phyloP scores from a whole-genome alignment of 1,284 basidiomycete genomes.

The Ustilago crameri region DNA sequence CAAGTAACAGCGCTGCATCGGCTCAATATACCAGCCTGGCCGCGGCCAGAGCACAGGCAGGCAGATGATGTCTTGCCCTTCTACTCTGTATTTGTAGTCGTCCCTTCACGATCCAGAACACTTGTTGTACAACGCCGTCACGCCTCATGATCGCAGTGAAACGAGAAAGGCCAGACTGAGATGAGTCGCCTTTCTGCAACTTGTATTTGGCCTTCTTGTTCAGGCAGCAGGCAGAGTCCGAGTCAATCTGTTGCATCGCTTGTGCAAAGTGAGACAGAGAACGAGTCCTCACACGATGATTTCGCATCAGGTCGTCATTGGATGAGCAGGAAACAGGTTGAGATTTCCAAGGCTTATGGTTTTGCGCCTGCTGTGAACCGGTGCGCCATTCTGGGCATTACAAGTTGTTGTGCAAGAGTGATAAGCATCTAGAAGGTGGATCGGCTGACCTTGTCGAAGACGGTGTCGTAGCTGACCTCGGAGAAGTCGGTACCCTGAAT shows the following conservation, averaged over 20 bases:
- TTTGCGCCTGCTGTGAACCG: not conserved
- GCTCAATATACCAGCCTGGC: conserved; percentile 5
- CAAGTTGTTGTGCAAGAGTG: not conserved
- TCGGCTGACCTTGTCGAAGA: conserved; percentile 30
- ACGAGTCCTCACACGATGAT: no score
- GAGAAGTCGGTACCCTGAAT: conserved; percentile 86
- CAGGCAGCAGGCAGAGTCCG: no score
- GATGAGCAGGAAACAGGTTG: not conserved
- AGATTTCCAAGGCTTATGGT: not conserved
- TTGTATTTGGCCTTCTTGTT: no score
- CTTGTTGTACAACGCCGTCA: no score
- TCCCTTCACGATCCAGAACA: no score
- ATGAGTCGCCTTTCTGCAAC: no score
- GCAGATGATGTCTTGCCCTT: not conserved
- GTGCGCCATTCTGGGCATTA: not conserved
- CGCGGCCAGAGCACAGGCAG: not conserved
- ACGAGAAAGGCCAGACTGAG: no score
- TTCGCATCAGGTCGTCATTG: conserved; percentile 1
- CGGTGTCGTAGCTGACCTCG: conserved; percentile 80
- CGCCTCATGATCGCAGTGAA: no score
- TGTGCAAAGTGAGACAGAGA: no score
- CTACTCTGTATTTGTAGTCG: conserved; percentile 7
- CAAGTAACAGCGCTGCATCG: conserved; percentile 15
- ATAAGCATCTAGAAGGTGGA: conserved; percentile 40
- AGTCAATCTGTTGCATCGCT: no score